phyloP scores from a whole-genome alignment of 345 rosid genomes.

The Salix koriyanagi region DNA sequence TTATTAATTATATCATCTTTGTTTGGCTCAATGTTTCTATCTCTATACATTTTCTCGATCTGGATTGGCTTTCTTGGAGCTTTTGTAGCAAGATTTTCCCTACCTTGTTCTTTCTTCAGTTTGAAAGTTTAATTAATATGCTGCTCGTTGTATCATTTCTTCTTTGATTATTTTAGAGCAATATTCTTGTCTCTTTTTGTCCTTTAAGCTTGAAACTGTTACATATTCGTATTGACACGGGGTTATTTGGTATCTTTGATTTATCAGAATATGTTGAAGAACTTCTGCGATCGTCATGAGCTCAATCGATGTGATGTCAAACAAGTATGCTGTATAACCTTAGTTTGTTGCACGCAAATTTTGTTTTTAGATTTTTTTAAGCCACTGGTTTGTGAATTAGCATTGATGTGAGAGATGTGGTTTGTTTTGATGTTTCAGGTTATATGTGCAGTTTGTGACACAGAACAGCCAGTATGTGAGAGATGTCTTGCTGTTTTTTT shows the following conservation, averaged over 20 bases:
- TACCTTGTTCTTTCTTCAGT: no score
- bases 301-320: conserved; percentile 73
- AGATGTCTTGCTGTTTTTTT: background rate
- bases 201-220: no score
- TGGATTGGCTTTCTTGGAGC: conserved; percentile 5
- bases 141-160: background rate
- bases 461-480: conserved; percentile 79
- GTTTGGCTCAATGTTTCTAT: background rate
- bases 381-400: background rate
- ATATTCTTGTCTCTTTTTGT: no score
- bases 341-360: background rate
- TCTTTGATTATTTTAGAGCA: background rate
- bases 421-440: conserved; percentile 47
- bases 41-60: conserved; percentile 4
- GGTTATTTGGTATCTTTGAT: background rate
- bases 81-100: background rate
- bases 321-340: conserved; percentile 42
- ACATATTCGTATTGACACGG: no score
- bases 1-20: background rate
- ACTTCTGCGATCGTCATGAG: conserved; percentile 63
- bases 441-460: conserved; percentile 87
- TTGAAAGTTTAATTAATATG: no score
- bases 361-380: background rate
- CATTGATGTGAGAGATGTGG: background rate
- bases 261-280: conserved; percentile 56